Base-by-base conservation (phyloP, 2,329 filamentous ascomycete species). In the Pestalotiopsis sp. region DNA sequence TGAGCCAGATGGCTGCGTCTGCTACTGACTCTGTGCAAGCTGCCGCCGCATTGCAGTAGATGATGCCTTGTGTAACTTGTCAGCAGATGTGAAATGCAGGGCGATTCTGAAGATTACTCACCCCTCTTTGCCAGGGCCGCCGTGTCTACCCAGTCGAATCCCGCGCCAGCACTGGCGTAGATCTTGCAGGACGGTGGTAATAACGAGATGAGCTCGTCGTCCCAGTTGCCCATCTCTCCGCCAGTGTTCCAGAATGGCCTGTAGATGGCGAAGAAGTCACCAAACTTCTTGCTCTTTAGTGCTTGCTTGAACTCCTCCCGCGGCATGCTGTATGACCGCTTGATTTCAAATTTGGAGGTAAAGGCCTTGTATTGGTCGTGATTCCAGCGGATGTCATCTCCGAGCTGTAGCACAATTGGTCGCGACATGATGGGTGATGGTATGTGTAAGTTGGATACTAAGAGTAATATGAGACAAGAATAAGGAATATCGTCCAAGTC, bases 311-410 rank as follows among this genome's bases (percentile, higher is more conserved):
- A 71, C 45, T 71, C 70, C 2, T 63, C 49, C 25, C 71, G 70
- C 59, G 66, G 65, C 69, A 73, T 70, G 61, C 69, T 72, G 61
- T 71, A 72, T 27, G 71, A 72, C 64, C 70, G 66, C 66, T 58
- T 63, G 41, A 70, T 57, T 20, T 72, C 69, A 61, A 72, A 72
- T 14, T 69, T 68, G 36, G 61, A 38, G 65, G 69, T 45, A 61
- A 72, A 72, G 17, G 68, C 39, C 6, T 49, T 38, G 49, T 71
- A 72, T 39, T 63, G 65, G n/a, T 71, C 70, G 61, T 70, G 70
- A 65, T 72, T 72, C 70, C 70, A 72, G 38, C 69, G 67, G 49
- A 71, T 71, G 58, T 71, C 68, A 52, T 72, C 69, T 38, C 71
- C 71, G 14, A 72, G 66, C 14, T 72, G 71, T 25, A 72, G 67